Percentiles rank a stretch among this genome's conserved stretches.
phyloP scores from a whole-genome alignment of 106 monocot species.

The Triglochin maritima region DNA sequence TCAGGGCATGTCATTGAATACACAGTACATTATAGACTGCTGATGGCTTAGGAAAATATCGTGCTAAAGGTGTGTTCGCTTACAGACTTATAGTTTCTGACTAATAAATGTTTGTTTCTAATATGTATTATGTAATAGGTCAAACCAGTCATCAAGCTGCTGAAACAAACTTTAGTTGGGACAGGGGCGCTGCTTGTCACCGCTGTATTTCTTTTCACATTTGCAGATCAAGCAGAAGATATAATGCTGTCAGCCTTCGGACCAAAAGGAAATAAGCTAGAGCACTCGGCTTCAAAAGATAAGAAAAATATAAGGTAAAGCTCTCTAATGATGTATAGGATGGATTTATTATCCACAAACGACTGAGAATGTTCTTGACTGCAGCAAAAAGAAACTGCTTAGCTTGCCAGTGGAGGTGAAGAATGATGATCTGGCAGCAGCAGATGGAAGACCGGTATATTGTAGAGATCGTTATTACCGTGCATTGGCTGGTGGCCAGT shows the following conservation, averaged over 20 bases:
- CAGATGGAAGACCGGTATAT: conserved; percentile 59
- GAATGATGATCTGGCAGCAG: conserved; percentile 57
- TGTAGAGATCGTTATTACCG: conserved; percentile 53
- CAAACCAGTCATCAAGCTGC: conserved; percentile 59
- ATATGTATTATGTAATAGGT: conserved; percentile 21
- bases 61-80: neutral
- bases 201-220: conserved; percentile 36
- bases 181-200: conserved; percentile 48
- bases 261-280: conserved; percentile 11
- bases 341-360: neutral
- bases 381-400: conserved; percentile 47
- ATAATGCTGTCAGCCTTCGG: conserved; percentile 23
- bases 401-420: conserved; percentile 45
- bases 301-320: conserved; percentile 31
- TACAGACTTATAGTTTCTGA: neutral
- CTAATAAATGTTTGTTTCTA: conserved; percentile 1
- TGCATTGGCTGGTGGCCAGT: conserved; percentile 59
- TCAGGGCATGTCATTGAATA: neutral
- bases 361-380: neutral
- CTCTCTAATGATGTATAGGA: neutral
- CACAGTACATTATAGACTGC: neutral
- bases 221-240: conserved; percentile 41
- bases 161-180: conserved; percentile 53
- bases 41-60: neutral
- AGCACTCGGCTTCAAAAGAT: conserved; percentile 17